Percentiles rank a stretch among this genome's conserved stretches.
These are phyloP conservation scores for Cystobasidium onofrii DNA, from an alignment of 768 basidiomycete species.

Conservation along the genomic window DNA sequence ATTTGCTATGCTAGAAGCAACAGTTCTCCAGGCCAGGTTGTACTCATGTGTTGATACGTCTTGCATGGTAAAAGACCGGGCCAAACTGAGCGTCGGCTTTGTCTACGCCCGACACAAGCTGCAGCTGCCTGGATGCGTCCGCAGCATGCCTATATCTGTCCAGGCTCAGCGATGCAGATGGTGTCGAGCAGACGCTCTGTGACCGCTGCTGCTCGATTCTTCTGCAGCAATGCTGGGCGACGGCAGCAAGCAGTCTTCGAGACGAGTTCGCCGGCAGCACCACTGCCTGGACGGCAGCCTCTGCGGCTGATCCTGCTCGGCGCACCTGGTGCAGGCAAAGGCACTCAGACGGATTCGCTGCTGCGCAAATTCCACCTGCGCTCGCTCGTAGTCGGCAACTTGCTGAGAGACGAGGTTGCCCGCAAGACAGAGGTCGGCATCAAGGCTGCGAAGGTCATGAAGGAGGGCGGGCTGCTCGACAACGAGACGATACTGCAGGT, in stretches of 20 bases:
- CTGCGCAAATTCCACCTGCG: constrained; percentile 23
- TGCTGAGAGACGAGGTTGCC: constrained; percentile 73
- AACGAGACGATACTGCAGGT: constrained; percentile 73
- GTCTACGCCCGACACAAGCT: neutral
- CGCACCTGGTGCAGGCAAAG: constrained; percentile 29
- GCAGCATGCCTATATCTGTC: neutral
- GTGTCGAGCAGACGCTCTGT: neutral
- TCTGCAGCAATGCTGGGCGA: neutral
- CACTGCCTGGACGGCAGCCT: neutral
- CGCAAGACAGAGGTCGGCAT: constrained; percentile 66
- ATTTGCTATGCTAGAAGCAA: too few relatives aligned
- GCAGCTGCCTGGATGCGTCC: neutral
- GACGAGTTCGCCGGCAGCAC: neutral
- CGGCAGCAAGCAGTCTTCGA: neutral
- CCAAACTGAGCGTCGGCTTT: neutral
- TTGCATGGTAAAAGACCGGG: neutral
- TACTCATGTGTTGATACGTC: too few relatives aligned
- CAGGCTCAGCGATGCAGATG: neutral
- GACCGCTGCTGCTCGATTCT: neutral
- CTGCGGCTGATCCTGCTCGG: constrained; percentile 23
- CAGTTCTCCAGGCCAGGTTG: too few relatives aligned
- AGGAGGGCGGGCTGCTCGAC: constrained; percentile 63
- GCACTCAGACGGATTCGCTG: constrained; percentile 29
- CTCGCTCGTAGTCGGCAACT: constrained; percentile 45
- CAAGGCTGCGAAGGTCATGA: constrained; percentile 69